These are phyloP conservation scores for Boletus rubroflammeus DNA, from an alignment of 768 basidiomycete genomes.

Conservation along the genomic window DNA sequence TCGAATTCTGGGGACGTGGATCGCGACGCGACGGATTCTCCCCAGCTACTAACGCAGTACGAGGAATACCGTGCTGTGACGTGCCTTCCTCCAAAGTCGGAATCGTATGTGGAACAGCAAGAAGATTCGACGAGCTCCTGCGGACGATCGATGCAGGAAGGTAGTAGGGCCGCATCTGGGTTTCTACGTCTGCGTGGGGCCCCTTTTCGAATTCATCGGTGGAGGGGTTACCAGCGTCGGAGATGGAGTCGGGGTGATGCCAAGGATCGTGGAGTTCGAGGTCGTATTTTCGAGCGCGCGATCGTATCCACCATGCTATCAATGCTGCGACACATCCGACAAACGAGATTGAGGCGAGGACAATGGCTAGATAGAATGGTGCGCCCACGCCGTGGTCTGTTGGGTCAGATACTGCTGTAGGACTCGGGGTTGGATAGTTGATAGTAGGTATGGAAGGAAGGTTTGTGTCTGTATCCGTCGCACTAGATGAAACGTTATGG, in stretches of 20 bases:
- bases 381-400: slow-evolving; percentile 28
- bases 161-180: slow-evolving; percentile 21
- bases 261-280: slow-evolving; percentile 31
- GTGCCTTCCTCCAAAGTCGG: background rate
- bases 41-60: background rate
- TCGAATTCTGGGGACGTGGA: slow-evolving; percentile 5
- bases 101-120: slow-evolving; percentile 16
- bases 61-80: slow-evolving; percentile 4
- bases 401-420: slow-evolving; percentile 19
- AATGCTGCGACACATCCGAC: slow-evolving; percentile 44
- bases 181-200: background rate
- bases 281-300: slow-evolving; percentile 35
- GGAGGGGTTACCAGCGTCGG: slow-evolving; percentile 2
- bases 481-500: background rate
- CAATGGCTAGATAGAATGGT: slow-evolving; percentile 49
- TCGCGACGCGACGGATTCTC: background rate
- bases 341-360: slow-evolving; percentile 45
- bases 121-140: slow-evolving; percentile 16
- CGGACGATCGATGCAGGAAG: slow-evolving; percentile 23
- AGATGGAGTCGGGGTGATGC: slow-evolving; percentile 30
- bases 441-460: slow-evolving; percentile 24
- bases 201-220: slow-evolving; percentile 2
- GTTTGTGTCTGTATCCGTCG: slow-evolving; percentile 17
- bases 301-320: slow-evolving; percentile 48
- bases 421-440: slow-evolving; percentile 21